These are phyloP conservation scores for Cryoendolithus antarcticus DNA, from an alignment of 2,329 filamentous ascomycete genomes.

Conservation along the genomic window DNA sequence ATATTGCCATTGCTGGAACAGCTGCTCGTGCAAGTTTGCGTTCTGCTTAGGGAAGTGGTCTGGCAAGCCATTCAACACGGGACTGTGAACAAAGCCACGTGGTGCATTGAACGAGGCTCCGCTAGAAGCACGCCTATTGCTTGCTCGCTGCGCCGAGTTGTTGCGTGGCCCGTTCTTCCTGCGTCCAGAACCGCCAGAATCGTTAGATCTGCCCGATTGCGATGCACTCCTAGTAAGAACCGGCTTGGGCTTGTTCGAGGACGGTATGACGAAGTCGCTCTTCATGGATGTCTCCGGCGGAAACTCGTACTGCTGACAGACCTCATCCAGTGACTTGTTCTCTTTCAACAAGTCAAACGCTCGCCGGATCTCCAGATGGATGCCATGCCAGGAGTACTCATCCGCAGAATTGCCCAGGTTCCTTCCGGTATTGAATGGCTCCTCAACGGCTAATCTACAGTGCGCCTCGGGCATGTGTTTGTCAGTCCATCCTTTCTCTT, in stretches of 20 bases:
- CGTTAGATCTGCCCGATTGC: constrained; percentile 16
- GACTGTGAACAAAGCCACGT: constrained; percentile 7
- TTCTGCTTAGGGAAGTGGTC: background rate
- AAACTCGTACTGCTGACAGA: constrained; percentile 78
- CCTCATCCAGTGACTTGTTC: constrained; percentile 52
- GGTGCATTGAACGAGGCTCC: constrained; percentile 36
- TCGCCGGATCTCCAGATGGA: constrained; percentile 78
- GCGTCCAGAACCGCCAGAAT: constrained; percentile 6
- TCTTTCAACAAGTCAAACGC: constrained; percentile 74
- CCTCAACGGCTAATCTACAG: constrained; percentile 85
- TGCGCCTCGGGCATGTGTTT: constrained; percentile 29
- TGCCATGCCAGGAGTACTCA: constrained; percentile 81
- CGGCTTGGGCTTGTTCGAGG: constrained; percentile 41
- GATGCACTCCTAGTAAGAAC: constrained; percentile 38
- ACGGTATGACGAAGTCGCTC: constrained; percentile 40
- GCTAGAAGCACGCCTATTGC: constrained; percentile 45
- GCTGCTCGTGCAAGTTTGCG: constrained; percentile 34
- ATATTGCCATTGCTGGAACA: constrained; percentile 34
- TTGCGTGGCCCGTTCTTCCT: constrained; percentile 31
- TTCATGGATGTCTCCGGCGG: constrained; percentile 57
- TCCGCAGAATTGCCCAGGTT: constrained; percentile 96
- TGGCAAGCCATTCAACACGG: no score
- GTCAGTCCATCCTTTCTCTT: constrained; percentile 74
- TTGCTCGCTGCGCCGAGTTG: constrained; percentile 36
- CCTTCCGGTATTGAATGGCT: constrained; percentile 80